A percentile compares a stretch with the other conserved stretches of the same genome.
These are phyloP conservation scores for Entomophthora muscae DNA, from an alignment of 371 early-diverging fungal species.

Conservation along the genomic window DNA sequence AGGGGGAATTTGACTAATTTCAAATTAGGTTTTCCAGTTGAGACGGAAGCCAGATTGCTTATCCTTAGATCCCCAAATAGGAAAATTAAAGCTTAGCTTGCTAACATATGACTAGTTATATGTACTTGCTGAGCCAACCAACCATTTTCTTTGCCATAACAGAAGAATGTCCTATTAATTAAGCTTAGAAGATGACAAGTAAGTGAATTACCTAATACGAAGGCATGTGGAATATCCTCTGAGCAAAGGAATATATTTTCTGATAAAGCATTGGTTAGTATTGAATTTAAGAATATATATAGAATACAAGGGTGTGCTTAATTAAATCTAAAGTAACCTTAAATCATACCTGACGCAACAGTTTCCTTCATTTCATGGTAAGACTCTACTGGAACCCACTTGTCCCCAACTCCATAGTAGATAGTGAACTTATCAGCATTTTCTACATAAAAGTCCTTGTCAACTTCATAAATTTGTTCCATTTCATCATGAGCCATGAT, in stretches of 20 bases:
- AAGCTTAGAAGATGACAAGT: neutral
- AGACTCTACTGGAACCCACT: neutral
- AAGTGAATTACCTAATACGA: conserved; percentile 3
- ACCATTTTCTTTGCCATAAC: conserved; percentile 1
- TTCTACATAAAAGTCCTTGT: neutral
- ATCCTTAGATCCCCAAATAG: no score
- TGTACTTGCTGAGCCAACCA: neutral
- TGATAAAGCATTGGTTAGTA: neutral
- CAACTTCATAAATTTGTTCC: neutral
- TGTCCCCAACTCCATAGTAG: conserved; percentile 5
- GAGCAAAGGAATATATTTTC: neutral
- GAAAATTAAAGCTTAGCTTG: no score
- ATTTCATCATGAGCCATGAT: conserved; percentile 3
- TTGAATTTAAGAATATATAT: neutral
- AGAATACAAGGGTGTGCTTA: neutral
- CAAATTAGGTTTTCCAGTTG: no score
- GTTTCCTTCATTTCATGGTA: neutral
- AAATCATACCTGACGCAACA: neutral
- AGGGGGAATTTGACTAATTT: no score
- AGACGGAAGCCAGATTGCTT: no score
- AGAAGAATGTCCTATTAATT: neutral
- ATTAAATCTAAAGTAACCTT: neutral
- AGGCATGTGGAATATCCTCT: conserved; percentile 5
- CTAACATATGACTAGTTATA: no score
- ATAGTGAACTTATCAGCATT: conserved; percentile 3